phyloP scores from a whole-genome alignment of 139 green algal genomes.

The Chlamydomonas incerta region DNA sequence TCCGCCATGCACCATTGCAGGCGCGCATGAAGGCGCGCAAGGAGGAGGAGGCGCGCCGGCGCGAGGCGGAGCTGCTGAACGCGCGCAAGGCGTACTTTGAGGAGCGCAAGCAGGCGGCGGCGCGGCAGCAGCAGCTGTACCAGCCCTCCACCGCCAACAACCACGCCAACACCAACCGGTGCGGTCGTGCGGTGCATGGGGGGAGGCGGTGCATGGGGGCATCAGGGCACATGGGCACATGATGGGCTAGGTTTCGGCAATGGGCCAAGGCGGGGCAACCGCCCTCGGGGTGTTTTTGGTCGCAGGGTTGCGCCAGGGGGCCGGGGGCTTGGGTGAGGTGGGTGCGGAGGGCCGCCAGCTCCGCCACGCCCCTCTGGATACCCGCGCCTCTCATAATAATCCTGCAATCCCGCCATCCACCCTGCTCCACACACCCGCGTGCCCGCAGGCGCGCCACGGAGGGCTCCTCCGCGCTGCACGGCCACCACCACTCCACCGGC shows the following conservation, averaged over 20 bases:
- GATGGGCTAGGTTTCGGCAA: no score
- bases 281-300: no score
- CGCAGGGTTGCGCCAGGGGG: no score
- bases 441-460: neutral
- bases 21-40: conserved; percentile 44
- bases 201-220: no score
- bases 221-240: no score
- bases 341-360: no score
- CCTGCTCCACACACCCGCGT: no score
- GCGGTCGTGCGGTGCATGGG: neutral
- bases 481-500: neutral
- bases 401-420: no score
- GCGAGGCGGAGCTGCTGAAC: conserved; percentile 60
- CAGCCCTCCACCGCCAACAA: conserved; percentile 30
- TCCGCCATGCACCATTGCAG: conserved; percentile 2
- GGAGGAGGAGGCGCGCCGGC: conserved; percentile 51
- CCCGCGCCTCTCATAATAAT: no score
- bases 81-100: conserved; percentile 64
- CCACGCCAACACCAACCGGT: neutral
- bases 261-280: no score
- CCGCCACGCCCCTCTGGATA: no score
- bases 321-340: no score
- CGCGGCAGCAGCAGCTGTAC: conserved; percentile 41
- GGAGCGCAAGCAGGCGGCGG: conserved; percentile 51
- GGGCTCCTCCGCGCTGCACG: neutral